phyloP scores from a whole-genome alignment of 202 grass and related monocot genomes.

The Hordeum pubiflorum region DNA sequence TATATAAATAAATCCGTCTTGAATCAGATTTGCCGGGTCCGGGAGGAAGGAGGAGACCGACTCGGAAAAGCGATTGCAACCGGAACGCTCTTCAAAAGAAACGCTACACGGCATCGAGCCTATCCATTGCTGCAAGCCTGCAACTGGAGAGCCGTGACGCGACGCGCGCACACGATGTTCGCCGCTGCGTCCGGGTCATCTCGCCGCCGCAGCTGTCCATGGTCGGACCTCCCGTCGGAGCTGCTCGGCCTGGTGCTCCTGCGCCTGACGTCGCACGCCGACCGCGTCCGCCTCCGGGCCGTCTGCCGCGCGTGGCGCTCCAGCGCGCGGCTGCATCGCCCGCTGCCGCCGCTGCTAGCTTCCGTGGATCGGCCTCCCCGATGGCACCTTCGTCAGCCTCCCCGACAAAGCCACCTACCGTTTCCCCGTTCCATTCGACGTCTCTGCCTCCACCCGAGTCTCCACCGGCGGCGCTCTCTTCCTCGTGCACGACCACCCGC shows the following conservation, averaged over 20 bases:
- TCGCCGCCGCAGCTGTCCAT: background rate
- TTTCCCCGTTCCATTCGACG: background rate
- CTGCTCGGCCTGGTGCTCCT: background rate
- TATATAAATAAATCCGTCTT: no score
- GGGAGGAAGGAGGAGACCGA: no score
- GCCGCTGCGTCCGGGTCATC: no score
- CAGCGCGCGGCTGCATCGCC: background rate
- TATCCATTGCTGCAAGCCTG: no score
- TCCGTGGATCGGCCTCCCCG: no score
- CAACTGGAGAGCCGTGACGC: no score
- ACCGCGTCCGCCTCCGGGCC: background rate
- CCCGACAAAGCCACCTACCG: background rate
- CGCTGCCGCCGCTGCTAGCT: background rate
- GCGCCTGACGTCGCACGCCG: background rate
- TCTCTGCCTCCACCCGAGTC: background rate
- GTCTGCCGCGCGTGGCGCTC: background rate
- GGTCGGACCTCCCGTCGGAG: background rate
- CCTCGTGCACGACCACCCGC: background rate
- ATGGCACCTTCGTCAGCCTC: no score
- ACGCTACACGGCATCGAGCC: no score
- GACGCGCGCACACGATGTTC: no score
- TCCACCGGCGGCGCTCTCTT: background rate
- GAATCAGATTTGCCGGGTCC: no score
- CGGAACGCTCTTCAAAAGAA: no score
- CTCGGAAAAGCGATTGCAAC: no score